Percentiles rank a stretch among this genome's conserved stretches.
These are phyloP conservation scores for Phytophthora sp. DNA, from an alignment of 352 stramenopile species.

Conservation along the genomic window DNA sequence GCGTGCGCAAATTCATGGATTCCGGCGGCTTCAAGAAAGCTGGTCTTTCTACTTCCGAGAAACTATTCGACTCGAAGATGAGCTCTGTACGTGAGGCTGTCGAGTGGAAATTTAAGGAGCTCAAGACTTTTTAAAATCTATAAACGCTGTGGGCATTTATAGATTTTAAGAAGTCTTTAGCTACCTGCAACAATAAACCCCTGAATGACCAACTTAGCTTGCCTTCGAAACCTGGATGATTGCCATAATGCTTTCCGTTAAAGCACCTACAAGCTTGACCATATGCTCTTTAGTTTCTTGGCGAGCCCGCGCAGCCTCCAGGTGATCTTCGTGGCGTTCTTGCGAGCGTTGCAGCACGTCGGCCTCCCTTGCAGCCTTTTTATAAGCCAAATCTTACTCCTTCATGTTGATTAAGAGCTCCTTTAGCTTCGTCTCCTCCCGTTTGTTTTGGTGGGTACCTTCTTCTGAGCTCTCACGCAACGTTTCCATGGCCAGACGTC, in stretches of 20 bases:
- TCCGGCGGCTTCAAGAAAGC: conserved; percentile 9
- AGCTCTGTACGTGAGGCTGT: conserved; percentile 1
- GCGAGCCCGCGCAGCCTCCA: background rate
- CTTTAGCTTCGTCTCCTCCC: conserved; percentile 11
- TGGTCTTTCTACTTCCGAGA: background rate
- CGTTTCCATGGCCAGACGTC: conserved; percentile 5
- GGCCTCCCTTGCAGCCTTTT: background rate
- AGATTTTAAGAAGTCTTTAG: too few species aligned
- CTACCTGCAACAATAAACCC: too few species aligned
- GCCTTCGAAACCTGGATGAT: background rate
- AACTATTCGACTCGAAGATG: conserved; percentile 11
- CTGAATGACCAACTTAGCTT: too few species aligned
- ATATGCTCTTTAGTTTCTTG: conserved; percentile 2
- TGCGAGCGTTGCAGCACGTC: background rate
- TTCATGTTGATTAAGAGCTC: conserved; percentile 4
- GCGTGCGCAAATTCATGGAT: background rate
- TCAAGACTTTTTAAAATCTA: too few species aligned
- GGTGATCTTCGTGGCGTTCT: conserved; percentile 1
- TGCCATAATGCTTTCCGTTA: conserved; percentile 2
- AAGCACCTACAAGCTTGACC: conserved; percentile 1
- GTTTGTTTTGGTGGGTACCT: conserved; percentile 2
- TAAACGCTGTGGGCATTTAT: too few species aligned
- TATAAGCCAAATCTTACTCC: background rate
- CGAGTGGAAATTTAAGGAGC: conserved; percentile 6
- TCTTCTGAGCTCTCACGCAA: background rate